Base-by-base conservation (phyloP, 2,329 filamentous ascomycete genomes). In the Acarospora socialis region DNA sequence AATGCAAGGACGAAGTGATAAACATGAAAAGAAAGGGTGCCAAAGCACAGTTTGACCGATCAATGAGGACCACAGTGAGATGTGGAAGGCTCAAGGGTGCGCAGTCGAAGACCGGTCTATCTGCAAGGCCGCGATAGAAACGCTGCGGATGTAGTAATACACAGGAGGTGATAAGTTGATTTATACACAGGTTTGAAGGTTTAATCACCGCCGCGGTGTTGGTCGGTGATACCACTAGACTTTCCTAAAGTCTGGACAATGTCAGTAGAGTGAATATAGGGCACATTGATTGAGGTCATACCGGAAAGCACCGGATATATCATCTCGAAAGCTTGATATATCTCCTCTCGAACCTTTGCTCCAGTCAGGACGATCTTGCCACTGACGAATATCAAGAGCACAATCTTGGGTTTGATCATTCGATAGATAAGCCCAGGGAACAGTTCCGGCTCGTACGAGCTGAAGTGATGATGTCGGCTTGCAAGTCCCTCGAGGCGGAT, bases 341-440 rank as follows among this genome's bases (percentile, higher is more conserved):
- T 95, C 64, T 95, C 90, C 60, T 98, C 90, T 47, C 90, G 80
- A 43, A 95, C 86, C 57, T 98, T 95, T 45, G 90, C 90, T 52
- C 90, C 90, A 24, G 90, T 95, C 54, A 95, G 70, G 50, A 95
- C 90, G 41, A 95, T 95, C 71, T 95, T 95, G 52, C 87, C 90
- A 51, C 80, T 90, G 50, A 95, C 87, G 65, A 95, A 95, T 59
- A 98, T 94, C 53, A 95, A 66, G 16, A 95, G 75, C 33, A 95
- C 87, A 46, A 95, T 93, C 75, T 95, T 95, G 13, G 90, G 90
- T 69, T 95, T 95, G 69, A 95, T 94, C 90, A 98, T 98, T 57
- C 90, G 84, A 64, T 98, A 98, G 63, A 98, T 98, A 32, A 98
- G 77, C 73, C 90, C 90, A 51, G 90, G 90, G 72, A 95, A 98